Percentiles rank a stretch among this genome's conserved stretches.
phyloP scores from a whole-genome alignment of 371 early-diverging fungal genomes.

The Phascolomyces articulosus region DNA sequence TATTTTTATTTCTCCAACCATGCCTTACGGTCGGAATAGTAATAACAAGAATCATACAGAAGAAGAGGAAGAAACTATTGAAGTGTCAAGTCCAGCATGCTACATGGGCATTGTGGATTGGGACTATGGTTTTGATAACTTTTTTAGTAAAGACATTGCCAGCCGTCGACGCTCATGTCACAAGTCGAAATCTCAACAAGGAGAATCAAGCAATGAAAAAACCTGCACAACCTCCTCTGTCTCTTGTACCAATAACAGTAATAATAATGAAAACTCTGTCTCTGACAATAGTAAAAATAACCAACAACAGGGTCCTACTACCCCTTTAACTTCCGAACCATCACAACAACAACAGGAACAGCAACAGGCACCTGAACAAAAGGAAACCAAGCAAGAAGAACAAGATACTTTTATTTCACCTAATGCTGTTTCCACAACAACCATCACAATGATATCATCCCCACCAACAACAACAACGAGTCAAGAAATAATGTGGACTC shows the following conservation, averaged over 20 bases:
- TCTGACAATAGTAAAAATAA: background rate
- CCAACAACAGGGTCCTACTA: too few species aligned
- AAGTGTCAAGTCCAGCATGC: slow-evolving; percentile 4
- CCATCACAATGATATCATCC: too few species aligned
- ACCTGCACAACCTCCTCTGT: background rate
- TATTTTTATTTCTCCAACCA: background rate
- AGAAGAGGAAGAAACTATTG: background rate
- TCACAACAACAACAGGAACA: background rate
- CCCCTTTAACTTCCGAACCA: background rate
- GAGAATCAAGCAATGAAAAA: background rate
- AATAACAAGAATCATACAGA: background rate
- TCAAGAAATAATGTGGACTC: background rate
- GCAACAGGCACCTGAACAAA: background rate
- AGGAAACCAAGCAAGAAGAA: background rate
- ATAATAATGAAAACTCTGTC: background rate
- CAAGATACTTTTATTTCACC: background rate
- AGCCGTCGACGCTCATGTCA: background rate
- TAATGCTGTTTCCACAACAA: background rate
- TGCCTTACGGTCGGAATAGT: background rate
- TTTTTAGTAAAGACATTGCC: background rate
- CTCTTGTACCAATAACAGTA: background rate
- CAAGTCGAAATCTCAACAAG: background rate
- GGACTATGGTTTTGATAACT: slow-evolving; percentile 4
- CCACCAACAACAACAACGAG: background rate
- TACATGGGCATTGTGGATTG: slow-evolving; percentile 1